phyloP scores from a whole-genome alignment of 2,329 filamentous ascomycete species.

The Cercospora janseana region DNA sequence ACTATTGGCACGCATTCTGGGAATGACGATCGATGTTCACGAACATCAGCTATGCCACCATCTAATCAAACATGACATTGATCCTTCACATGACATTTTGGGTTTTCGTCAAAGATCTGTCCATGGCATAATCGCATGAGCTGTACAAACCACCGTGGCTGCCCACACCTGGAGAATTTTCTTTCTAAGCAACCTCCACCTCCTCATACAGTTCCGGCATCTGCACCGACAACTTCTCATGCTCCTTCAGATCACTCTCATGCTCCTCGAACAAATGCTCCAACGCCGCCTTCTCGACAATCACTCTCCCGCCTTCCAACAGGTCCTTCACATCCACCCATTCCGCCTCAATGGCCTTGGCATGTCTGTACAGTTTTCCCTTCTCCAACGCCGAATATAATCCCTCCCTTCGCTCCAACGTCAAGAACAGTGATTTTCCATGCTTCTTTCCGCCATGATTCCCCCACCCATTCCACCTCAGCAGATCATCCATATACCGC shows the following conservation, averaged over 20 bases:
- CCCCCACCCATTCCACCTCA: slow-evolving; percentile 69
- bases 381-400: slow-evolving; percentile 55
- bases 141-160: too few relatives aligned
- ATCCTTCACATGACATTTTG: too few relatives aligned
- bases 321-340: slow-evolving; percentile 96
- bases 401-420: slow-evolving; percentile 58
- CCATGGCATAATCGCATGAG: too few relatives aligned
- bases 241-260: slow-evolving; percentile 56
- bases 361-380: slow-evolving; percentile 60
- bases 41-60: too few relatives aligned
- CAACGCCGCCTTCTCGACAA: slow-evolving; percentile 81
- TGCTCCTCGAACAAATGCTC: slow-evolving; percentile 71
- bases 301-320: slow-evolving; percentile 76
- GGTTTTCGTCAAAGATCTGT: too few relatives aligned
- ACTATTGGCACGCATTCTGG: too few relatives aligned
- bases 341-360: slow-evolving; percentile 65
- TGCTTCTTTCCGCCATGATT: slow-evolving; percentile 60
- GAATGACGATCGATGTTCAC: too few relatives aligned
- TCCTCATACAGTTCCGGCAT: slow-evolving; percentile 18
- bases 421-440: slow-evolving; percentile 61
- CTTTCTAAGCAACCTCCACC: slow-evolving; percentile 5
- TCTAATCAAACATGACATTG: too few relatives aligned
- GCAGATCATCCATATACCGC: slow-evolving; percentile 64
- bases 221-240: slow-evolving; percentile 8
- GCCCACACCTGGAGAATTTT: too few relatives aligned